Conservation (phyloP, 1,139 yeast genomes). For the Pichia sp. region DNA sequence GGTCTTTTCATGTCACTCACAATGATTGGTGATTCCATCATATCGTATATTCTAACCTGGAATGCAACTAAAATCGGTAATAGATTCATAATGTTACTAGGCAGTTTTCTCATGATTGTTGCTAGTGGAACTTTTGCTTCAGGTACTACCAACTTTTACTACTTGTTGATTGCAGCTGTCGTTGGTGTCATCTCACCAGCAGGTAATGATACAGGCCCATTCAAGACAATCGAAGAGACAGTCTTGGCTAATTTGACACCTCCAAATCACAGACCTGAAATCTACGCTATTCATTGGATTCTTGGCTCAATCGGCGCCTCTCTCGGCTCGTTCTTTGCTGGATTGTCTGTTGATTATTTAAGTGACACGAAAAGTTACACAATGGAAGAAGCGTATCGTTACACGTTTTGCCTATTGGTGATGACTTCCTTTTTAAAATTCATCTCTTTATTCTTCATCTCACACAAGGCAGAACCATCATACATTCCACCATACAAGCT, state of each 20-base stretch:
- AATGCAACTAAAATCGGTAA: constrained; percentile 78
- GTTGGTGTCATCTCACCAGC: constrained; percentile 83
- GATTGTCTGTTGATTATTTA: constrained; percentile 51
- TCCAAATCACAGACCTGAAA: constrained; percentile 62
- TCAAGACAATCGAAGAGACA: constrained; percentile 86
- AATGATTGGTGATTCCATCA: constrained; percentile 71
- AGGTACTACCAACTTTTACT: constrained; percentile 45
- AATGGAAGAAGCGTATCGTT: constrained; percentile 49
- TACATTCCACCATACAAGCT: constrained; percentile 27
- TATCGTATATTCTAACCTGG: constrained; percentile 75
- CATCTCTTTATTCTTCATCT: constrained; percentile 49
- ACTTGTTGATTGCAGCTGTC: constrained; percentile 62
- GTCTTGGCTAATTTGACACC: constrained; percentile 80
- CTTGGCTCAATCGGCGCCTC: constrained; percentile 77
- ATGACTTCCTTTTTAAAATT: constrained; percentile 56
- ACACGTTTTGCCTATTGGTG: constrained; percentile 58
- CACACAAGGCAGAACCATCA: constrained; percentile 51
- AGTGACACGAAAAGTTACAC: constrained; percentile 36
- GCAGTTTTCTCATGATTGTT: constrained; percentile 66
- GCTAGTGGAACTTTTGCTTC: constrained; percentile 67
- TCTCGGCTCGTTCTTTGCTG: constrained; percentile 66
- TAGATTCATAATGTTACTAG: constrained; percentile 59
- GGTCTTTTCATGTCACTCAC: constrained; percentile 87
- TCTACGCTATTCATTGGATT: constrained; percentile 70
- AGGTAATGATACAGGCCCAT: constrained; percentile 94